phyloP scores from a whole-genome alignment of 2,329 filamentous ascomycete species.

The Cercospora zeae-maydis region DNA sequence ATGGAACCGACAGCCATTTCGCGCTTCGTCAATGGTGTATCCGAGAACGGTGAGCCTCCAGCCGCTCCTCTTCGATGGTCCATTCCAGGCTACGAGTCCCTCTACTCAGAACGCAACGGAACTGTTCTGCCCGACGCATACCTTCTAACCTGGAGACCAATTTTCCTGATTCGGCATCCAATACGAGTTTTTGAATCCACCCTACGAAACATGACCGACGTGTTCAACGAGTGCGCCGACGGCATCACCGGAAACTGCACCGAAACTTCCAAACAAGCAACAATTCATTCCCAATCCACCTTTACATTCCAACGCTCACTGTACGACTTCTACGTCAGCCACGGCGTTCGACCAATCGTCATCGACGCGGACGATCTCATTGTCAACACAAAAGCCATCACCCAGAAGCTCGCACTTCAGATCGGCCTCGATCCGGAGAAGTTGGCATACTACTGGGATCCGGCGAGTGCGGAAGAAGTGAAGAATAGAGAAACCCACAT shows the following conservation, averaged over 20 bases:
- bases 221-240: neutral
- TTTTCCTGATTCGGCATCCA: conserved; percentile 10
- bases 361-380: conserved; percentile 10
- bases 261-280: neutral
- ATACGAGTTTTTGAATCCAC: conserved; percentile 9
- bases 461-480: neutral
- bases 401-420: conserved; percentile 5
- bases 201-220: neutral
- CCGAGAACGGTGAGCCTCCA: neutral
- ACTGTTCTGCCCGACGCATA: conserved; percentile 9
- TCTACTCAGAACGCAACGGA: conserved; percentile 1
- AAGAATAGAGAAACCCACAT: neutral
- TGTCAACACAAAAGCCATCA: neutral
- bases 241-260: neutral
- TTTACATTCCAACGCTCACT: conserved; percentile 1
- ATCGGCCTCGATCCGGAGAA: conserved; percentile 2
- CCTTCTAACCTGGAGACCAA: conserved; percentile 5
- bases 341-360: conserved; percentile 2
- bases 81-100: conserved; percentile 5
- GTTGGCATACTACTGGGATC: conserved; percentile 7
- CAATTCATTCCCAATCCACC: neutral
- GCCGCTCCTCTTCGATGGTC: conserved; percentile 1
- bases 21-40: neutral
- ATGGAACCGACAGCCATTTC: conserved; percentile 1
- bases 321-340: conserved; percentile 11